phyloP scores from a whole-genome alignment of 768 basidiomycete species.

The Candolleomyces aberdarensis region DNA sequence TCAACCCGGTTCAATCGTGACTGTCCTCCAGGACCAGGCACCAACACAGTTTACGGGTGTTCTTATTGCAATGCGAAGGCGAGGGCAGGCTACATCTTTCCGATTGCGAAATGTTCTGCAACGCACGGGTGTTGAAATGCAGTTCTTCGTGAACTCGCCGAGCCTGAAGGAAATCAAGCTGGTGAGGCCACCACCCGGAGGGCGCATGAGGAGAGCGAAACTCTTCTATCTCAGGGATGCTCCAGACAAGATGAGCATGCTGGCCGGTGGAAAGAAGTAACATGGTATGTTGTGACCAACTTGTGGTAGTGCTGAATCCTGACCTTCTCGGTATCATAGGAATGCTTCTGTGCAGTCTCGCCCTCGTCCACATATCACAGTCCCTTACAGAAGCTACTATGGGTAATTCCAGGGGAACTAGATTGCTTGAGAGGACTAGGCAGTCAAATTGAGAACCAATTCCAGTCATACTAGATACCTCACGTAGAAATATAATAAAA shows the following conservation, averaged over 20 bases:
- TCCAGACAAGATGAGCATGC: constrained; percentile 81
- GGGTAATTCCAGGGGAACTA: too few species aligned
- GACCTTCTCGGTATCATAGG: constrained; percentile 1
- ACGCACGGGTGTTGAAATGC: constrained; percentile 91
- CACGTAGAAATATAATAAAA: too few species aligned
- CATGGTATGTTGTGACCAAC: not conserved
- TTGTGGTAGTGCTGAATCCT: not conserved
- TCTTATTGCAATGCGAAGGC: constrained; percentile 75
- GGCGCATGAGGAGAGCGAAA: constrained; percentile 73
- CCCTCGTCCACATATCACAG: too few species aligned
- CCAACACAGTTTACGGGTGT: constrained; percentile 88
- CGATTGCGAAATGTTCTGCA: constrained; percentile 87
- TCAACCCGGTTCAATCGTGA: constrained; percentile 82
- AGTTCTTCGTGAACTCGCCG: constrained; percentile 83
- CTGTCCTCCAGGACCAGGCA: constrained; percentile 72
- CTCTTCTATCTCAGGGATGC: constrained; percentile 80
- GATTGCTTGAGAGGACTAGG: too few species aligned
- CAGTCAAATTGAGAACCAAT: too few species aligned
- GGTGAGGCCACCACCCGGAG: constrained; percentile 59
- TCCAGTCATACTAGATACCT: too few species aligned
- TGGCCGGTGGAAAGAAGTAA: constrained; percentile 42
- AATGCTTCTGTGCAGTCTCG: not conserved
- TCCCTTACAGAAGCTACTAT: not conserved
- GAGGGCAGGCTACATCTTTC: constrained; percentile 87
- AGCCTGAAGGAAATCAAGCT: constrained; percentile 86